phyloP scores from a whole-genome alignment of 179 eudicot species.

The Beta macrorhiza region DNA sequence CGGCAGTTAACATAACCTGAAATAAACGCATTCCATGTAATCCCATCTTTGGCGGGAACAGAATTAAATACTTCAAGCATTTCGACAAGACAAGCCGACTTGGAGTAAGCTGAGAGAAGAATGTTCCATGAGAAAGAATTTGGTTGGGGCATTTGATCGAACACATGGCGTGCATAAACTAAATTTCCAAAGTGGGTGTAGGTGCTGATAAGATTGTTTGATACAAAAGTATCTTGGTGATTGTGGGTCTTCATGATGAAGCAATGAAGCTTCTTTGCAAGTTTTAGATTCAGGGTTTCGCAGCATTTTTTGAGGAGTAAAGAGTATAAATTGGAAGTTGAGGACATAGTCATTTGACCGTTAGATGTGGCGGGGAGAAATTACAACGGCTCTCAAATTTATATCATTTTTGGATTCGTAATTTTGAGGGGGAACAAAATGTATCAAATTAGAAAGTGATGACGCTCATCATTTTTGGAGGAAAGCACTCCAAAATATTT shows the following conservation, averaged over 20 bases:
- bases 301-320: conserved; percentile 73
- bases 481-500: background rate
- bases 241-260: conserved; percentile 48
- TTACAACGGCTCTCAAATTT: background rate
- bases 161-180: conserved; percentile 74
- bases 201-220: conserved; percentile 50
- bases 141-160: conserved; percentile 66
- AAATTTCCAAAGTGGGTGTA: conserved; percentile 42
- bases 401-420: background rate
- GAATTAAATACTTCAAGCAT: conserved; percentile 58
- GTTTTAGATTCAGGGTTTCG: conserved; percentile 44
- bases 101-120: conserved; percentile 55
- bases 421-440: no score
- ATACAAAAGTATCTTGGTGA: conserved; percentile 51
- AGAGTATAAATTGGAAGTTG: conserved; percentile 50
- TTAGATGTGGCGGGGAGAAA: conserved; percentile 27
- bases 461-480: no score
- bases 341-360: conserved; percentile 34
- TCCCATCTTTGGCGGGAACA: conserved; percentile 70
- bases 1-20: conserved; percentile 62
- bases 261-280: conserved; percentile 66
- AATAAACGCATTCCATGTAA: conserved; percentile 81
- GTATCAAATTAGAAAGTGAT: no score
- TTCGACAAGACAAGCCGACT: conserved; percentile 39
- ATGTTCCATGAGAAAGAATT: conserved; percentile 82